Evolutionary conservation across 805 yeast species (phyloP).

Genomic region (Lipomyces orientalis): DNA sequence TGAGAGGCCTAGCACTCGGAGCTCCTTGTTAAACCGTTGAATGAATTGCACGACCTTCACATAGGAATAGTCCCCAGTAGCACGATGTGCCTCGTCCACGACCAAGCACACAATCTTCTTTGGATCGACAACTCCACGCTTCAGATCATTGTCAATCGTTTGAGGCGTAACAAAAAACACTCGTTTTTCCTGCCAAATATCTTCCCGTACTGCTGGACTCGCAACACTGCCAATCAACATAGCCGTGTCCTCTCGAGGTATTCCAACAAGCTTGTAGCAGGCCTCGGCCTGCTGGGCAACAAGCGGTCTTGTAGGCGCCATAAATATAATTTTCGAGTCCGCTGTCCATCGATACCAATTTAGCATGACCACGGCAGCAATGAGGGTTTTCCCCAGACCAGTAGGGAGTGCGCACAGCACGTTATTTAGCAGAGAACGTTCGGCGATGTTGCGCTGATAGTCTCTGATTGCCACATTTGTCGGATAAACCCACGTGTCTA

Average conservation of each 20-base stretch:
- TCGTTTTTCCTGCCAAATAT: slow-evolving; percentile 76
- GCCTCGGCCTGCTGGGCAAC: slow-evolving; percentile 97
- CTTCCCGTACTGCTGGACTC: slow-evolving; percentile 59
- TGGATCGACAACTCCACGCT: slow-evolving; percentile 76
- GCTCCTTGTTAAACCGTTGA: slow-evolving; percentile 65
- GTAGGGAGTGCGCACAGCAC: slow-evolving; percentile 92
- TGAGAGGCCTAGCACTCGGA: slow-evolving; percentile 82
- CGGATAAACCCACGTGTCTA: slow-evolving; percentile 74
- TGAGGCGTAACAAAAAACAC: slow-evolving; percentile 97
- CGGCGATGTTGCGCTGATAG: slow-evolving; percentile 83
- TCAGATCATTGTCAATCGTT: slow-evolving; percentile 88
- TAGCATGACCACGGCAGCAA: slow-evolving; percentile 92
- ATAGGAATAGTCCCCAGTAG: slow-evolving; percentile 89
- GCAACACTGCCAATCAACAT: slow-evolving; percentile 68
- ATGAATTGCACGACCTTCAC: slow-evolving; percentile 77
- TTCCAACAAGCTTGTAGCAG: slow-evolving; percentile 84
- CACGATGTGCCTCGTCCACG: slow-evolving; percentile 94
- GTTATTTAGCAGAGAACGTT: slow-evolving; percentile 72
- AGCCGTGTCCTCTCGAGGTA: slow-evolving; percentile 77
- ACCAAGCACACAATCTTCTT: slow-evolving; percentile 75
- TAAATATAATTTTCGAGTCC: slow-evolving; percentile 77
- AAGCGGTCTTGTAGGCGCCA: slow-evolving; percentile 97
- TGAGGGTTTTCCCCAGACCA: slow-evolving; percentile 95
- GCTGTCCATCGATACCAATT: slow-evolving; percentile 88
- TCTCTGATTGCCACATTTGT: slow-evolving; percentile 83